Conservation (phyloP, 768 basidiomycete species). For the Pulveroboletus sp. region DNA sequence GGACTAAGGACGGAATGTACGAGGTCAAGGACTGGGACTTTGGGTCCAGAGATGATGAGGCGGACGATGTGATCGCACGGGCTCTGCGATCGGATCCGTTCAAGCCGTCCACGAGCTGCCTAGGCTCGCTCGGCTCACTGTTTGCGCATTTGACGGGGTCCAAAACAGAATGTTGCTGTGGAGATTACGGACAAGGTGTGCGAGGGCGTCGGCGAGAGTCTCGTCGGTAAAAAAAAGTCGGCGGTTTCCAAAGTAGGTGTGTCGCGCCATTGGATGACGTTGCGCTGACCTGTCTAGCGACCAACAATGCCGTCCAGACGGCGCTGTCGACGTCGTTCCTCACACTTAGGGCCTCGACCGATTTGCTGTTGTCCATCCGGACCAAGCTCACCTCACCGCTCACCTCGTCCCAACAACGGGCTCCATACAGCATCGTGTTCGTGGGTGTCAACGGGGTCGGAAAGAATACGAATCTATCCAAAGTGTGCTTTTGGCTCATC, state of each 20-base stretch:
- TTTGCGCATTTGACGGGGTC: constrained; percentile 85
- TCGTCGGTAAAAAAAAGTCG: constrained; percentile 90
- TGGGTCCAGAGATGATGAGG: constrained; percentile 38
- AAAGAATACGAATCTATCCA: constrained; percentile 95
- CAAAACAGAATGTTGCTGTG: constrained; percentile 95
- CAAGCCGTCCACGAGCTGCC: constrained; percentile 39
- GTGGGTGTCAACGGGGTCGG: constrained; percentile 99
- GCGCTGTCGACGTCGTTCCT: constrained; percentile 85
- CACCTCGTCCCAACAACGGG: constrained; percentile 68
- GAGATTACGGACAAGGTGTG: constrained; percentile 94
- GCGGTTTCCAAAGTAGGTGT: constrained; percentile 78
- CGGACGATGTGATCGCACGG: constrained; percentile 53
- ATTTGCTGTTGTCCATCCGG: constrained; percentile 88
- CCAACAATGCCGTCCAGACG: constrained; percentile 75
- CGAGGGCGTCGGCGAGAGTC: constrained; percentile 84
- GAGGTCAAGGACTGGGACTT: constrained; percentile 87
- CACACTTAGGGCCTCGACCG: constrained; percentile 96
- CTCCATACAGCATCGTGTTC: constrained; percentile 92
- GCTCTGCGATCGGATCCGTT: constrained; percentile 48
- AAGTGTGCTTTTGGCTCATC: constrained; percentile 98
- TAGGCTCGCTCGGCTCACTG: constrained; percentile 69
- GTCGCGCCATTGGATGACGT: background rate
- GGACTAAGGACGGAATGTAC: constrained; percentile 69
- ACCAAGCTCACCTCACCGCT: constrained; percentile 77
- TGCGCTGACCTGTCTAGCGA: constrained; percentile 45